Evolutionary conservation across 768 basidiomycete species (phyloP), one percentile per base, ranked within the genome.

Genomic region (Exidia glandulosa): DNA sequence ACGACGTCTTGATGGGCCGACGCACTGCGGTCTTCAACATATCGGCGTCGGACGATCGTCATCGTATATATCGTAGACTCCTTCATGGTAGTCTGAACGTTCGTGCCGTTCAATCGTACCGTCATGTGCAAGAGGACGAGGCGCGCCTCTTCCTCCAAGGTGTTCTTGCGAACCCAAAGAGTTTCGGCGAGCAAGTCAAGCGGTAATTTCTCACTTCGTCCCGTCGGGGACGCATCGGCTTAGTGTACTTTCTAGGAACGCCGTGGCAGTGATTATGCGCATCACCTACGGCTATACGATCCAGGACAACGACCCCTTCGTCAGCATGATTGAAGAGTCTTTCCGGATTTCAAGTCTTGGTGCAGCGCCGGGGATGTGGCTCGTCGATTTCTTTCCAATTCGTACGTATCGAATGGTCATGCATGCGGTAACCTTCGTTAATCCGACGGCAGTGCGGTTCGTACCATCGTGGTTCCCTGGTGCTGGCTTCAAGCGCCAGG

Each of bases 31-130:
- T 45, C 19, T 33, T 56, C 54, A 56, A 56, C 54, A n/a, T 56
- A 16, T 25, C 32, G 7, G 32, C 30, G 6, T 19, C 32, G 10
- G 41, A 45, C 19, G 41, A 45, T 6, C 69, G 75, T 30, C 72
- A 79, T 60, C 71, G 65, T 60, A 65, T 69, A 7, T 80, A 79
- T 55, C 74, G 80, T 7, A 74, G 65, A 32, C 66, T 80, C 1
- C 61, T 81, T 1, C 71, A 75, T 45, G 62, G 68, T 14, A 75
- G 73, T 0, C 63, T 80, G 1, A 71, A 72, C 3, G 57, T 70
- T 2, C 69, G 69, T 36, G 75, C 74, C 0, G 71, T 73, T n/a
- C 69, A 66, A 41, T 62, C 67, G 14, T 76, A 75, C 62, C 70
- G 67, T 65, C 66, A 68, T 0, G 63, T 76, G 27, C 65, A 78